Evolutionary conservation across 192 early-diverging fungal genomes (phyloP), one percentile per base, ranked within the genome.

Genomic region (Dissophora ornata): DNA sequence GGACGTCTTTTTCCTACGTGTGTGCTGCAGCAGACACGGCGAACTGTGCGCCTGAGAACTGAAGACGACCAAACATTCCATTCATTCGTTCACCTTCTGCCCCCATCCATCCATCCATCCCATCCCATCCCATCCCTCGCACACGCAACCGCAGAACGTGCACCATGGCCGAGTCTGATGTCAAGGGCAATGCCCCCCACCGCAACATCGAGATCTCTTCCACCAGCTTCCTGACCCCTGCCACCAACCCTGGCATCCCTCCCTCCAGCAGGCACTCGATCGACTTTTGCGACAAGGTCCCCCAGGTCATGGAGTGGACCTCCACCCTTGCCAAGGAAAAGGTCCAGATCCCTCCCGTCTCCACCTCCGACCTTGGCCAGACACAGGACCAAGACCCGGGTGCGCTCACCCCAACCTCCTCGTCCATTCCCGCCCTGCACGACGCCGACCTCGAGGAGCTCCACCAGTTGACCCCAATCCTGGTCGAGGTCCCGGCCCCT

Each of bases 241-340:
- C 73, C 13, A 77, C 73, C 4, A 77, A 77, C 53, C 73, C 73
- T 12, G 22, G 16, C 41, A 54, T 55, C 28, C 30, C 33, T n/a
- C 6, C 32, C 32, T n/a, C 64, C 3, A 40, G 46, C 45, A 58
- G 73, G 19, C 73, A 62, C 52, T 77, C 73, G 46, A 67, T 77
- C 53, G 73, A 77, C 65, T 77, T 57, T 50, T 62, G 30, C 30
- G 65, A 77, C n/a, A 77, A 77, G 40, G 73, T 57, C 0, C 73
- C 73, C 24, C 73, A 77, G 64, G 73, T 77, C 58, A 77, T 77
- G 65, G 64, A 77, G 52, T 77, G 73, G 73, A 77, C 73, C 40
- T 62, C 57, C 1, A 62, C 57, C 36, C 32, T 77, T 10, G 41
- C 64, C 57, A 77, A 67, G 26, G 41, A 52, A 15, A 41, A 42